A percentile compares a stretch with the other conserved stretches of the same genome.
Conservation (phyloP, 164 flowering plant species). For the Taxillus chinensis region DNA sequence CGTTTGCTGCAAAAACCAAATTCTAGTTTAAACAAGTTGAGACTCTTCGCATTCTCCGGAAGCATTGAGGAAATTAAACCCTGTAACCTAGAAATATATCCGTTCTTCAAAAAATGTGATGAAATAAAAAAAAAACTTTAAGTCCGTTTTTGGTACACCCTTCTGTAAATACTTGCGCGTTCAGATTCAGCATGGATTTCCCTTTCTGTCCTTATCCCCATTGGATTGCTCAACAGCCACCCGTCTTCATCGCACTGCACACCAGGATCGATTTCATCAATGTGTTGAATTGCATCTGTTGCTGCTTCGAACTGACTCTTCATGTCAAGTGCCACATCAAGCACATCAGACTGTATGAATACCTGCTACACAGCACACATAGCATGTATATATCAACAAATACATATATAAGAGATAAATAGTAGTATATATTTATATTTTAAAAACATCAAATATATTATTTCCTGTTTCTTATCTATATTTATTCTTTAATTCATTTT, state of each 20-base stretch:
- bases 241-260: constrained; percentile 50
- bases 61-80: no score
- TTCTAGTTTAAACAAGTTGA: no score
- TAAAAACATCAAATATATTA: no score
- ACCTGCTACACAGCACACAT: constrained; percentile 32
- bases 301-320: constrained; percentile 59
- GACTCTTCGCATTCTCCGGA: no score
- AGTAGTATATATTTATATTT: no score
- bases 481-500: no score
- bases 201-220: constrained; percentile 91
- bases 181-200: constrained; percentile 89
- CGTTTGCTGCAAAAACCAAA: no score
- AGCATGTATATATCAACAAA: not conserved
- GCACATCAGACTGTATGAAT: constrained; percentile 78
- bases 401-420: not conserved
- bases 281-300: constrained; percentile 34
- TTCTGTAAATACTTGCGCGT: constrained; percentile 75
- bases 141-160: constrained; percentile 53
- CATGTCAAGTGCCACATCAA: constrained; percentile 80
- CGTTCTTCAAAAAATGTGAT: no score
- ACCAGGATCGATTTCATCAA: constrained; percentile 27
- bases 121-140: not conserved
- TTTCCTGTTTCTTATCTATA: no score
- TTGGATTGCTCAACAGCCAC: constrained; percentile 69
- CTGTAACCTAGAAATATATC: no score